These are phyloP conservation scores for Leccinum obscurum DNA, from an alignment of 768 basidiomycete genomes.

Conservation along the genomic window DNA sequence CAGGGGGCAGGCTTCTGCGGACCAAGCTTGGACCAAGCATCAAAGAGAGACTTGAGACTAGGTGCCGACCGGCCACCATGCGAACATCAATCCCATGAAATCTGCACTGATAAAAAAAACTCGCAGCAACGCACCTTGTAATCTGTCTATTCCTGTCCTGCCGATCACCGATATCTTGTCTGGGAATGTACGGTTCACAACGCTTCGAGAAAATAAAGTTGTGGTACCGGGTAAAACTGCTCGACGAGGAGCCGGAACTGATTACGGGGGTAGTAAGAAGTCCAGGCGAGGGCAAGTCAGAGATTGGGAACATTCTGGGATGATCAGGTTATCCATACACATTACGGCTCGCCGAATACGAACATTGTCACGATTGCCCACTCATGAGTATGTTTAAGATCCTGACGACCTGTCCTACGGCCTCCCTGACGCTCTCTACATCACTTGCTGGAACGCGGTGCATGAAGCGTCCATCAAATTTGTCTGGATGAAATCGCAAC, in stretches of 20 bases:
- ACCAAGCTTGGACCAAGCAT: neutral
- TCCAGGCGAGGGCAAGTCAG: neutral
- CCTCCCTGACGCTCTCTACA: constrained; percentile 51
- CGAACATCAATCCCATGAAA: neutral
- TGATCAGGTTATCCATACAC: neutral
- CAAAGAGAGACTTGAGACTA: no score
- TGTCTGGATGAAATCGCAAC: constrained; percentile 78
- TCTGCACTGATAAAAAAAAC: neutral
- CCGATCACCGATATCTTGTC: no score
- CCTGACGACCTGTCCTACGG: constrained; percentile 62
- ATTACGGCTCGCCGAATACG: neutral
- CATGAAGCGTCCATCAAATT: constrained; percentile 77
- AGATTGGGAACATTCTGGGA: neutral
- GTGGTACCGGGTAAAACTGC: neutral
- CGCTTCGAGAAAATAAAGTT: neutral
- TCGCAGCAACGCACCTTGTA: neutral
- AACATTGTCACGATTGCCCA: constrained; percentile 13
- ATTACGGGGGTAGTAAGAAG: neutral
- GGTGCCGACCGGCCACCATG: neutral
- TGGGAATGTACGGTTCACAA: neutral
- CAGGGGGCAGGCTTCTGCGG: no score
- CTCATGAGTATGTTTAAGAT: constrained; percentile 58
- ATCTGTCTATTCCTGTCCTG: neutral
- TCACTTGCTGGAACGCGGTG: constrained; percentile 47
- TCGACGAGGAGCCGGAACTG: neutral